phyloP scores from a whole-genome alignment of 176 grass and related monocot species.

The Carex scoparia region DNA sequence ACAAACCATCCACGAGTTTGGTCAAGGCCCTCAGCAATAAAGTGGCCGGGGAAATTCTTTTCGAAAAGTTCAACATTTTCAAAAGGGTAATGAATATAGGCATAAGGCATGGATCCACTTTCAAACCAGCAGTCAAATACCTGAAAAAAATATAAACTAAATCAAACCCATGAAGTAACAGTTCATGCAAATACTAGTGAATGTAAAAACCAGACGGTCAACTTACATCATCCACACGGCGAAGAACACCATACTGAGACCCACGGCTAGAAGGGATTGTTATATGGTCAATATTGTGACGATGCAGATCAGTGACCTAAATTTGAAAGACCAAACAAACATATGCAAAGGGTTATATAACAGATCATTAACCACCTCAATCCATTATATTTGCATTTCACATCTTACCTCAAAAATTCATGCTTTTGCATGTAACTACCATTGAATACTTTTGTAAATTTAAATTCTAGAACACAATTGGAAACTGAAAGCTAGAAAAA shows the following conservation, averaged over 20 bases:
- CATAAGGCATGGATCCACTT: slow-evolving; percentile 98
- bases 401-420: neutral
- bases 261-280: slow-evolving; percentile 89
- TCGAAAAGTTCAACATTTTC: slow-evolving; percentile 94
- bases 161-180: slow-evolving; percentile 10
- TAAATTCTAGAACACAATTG: neutral
- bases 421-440: neutral
- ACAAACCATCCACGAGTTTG: slow-evolving; percentile 97
- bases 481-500: slow-evolving; percentile 21
- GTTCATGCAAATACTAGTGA: no score
- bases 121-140: slow-evolving; percentile 99
- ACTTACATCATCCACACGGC: slow-evolving; percentile 93
- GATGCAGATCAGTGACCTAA: slow-evolving; percentile 94
- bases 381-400: slow-evolving; percentile 1
- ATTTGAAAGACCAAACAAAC: slow-evolving; percentile 9
- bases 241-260: slow-evolving; percentile 66
- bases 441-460: neutral
- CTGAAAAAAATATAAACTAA: slow-evolving; percentile 33
- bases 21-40: slow-evolving; percentile 95
- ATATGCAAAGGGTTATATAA: neutral
- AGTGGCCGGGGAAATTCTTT: slow-evolving; percentile 96
- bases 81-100: slow-evolving; percentile 98
- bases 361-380: neutral
- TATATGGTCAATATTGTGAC: slow-evolving; percentile 95
- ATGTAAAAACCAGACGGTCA: neutral